Evolutionary conservation across 1,139 yeast species (phyloP).

Genomic region (Kodamaea alishanica): DNA sequence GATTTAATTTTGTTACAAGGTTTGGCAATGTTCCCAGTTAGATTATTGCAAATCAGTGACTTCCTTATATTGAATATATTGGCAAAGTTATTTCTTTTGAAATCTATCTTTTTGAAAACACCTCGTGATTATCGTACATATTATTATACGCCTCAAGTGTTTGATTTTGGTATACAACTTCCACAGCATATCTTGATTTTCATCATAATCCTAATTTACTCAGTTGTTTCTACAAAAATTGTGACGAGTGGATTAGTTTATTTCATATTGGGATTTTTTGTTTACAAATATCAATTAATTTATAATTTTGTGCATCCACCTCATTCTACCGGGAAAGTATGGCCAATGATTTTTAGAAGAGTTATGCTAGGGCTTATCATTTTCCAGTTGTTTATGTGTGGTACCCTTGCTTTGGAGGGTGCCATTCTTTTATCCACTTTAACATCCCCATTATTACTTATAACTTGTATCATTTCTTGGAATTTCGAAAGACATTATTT

Average conservation of each 20-base stretch:
- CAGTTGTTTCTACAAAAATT: slow-evolving; percentile 62
- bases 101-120: slow-evolving; percentile 45
- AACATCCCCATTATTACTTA: slow-evolving; percentile 50
- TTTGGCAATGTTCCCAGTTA: slow-evolving; percentile 77
- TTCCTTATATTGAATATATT: slow-evolving; percentile 43
- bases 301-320: slow-evolving; percentile 69
- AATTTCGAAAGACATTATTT: slow-evolving; percentile 58
- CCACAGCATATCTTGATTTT: slow-evolving; percentile 65
- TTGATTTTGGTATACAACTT: slow-evolving; percentile 60
- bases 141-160: slow-evolving; percentile 58
- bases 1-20: slow-evolving; percentile 83
- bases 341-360: slow-evolving; percentile 64
- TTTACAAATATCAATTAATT: slow-evolving; percentile 61
- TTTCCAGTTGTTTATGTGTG: slow-evolving; percentile 65
- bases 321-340: slow-evolving; percentile 66
- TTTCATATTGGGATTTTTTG: slow-evolving; percentile 59
- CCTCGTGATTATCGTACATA: slow-evolving; percentile 51
- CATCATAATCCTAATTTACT: slow-evolving; percentile 58
- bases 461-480: slow-evolving; percentile 48
- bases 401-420: slow-evolving; percentile 62
- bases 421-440: slow-evolving; percentile 51
- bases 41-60: slow-evolving; percentile 67
- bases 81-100: slow-evolving; percentile 54
- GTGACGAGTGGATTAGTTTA: slow-evolving; percentile 63
- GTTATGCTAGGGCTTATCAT: slow-evolving; percentile 55